phyloP scores from a whole-genome alignment of 371 early-diverging fungal genomes.

The Funneliformis caledonium region DNA sequence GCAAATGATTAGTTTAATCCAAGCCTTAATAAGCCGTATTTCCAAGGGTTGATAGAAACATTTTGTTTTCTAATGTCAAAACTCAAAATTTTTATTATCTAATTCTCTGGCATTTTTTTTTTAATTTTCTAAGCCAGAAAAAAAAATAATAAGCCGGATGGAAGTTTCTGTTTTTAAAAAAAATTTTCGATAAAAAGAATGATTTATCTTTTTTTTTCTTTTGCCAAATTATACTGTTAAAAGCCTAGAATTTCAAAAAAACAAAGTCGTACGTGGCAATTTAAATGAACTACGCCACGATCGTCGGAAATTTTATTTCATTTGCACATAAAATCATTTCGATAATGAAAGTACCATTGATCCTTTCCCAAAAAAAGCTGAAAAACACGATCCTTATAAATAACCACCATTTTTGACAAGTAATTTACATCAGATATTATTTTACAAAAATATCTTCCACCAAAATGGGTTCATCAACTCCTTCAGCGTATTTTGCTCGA shows the following conservation, averaged over 20 bases:
- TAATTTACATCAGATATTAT: too few relatives aligned
- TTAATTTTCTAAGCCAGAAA: background rate
- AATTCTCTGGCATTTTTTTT: background rate
- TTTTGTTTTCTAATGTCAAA: too few relatives aligned
- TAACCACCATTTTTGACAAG: background rate
- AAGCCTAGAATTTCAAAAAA: too few relatives aligned
- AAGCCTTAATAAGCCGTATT: background rate
- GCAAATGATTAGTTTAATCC: background rate
- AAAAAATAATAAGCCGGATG: background rate
- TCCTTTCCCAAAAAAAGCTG: too few relatives aligned
- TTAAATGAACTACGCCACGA: background rate
- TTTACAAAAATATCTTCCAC: background rate
- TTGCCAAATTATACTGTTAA: background rate
- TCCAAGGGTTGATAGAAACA: background rate
- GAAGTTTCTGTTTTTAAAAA: background rate
- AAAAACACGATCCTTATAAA: background rate
- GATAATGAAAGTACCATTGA: too few relatives aligned
- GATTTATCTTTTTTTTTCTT: background rate
- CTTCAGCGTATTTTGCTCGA: constrained; percentile 67
- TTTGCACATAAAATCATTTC: background rate
- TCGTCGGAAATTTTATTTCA: background rate
- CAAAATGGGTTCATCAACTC: constrained; percentile 44
- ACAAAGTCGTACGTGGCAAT: background rate
- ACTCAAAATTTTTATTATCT: too few relatives aligned
- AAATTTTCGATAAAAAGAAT: background rate